Evolutionary conservation across 148 eudicot species (phyloP).

Genomic region (Fagopyrum tataricum): DNA sequence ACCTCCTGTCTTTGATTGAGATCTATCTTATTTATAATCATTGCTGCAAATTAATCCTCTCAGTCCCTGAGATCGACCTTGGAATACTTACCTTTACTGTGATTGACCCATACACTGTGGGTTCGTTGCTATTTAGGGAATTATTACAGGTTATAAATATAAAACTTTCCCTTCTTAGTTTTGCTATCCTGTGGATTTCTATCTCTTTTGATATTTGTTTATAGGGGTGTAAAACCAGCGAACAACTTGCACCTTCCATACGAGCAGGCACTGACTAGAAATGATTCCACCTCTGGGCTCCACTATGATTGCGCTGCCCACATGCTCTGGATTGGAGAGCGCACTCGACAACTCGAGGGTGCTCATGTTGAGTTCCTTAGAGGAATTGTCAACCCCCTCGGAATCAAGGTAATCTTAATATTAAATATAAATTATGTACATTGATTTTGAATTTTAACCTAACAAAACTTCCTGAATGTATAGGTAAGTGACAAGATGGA

Average conservation of each 20-base stretch:
- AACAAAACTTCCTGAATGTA: background rate
- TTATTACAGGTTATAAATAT: too few species aligned
- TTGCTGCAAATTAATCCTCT: too few species aligned
- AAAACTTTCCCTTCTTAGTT: too few species aligned
- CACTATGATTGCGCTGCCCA: constrained; percentile 21
- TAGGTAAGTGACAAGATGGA: constrained; percentile 16
- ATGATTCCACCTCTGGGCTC: constrained; percentile 21
- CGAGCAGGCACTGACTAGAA: constrained; percentile 21
- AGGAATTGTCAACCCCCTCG: constrained; percentile 17
- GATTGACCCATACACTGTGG: too few species aligned
- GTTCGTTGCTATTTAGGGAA: too few species aligned
- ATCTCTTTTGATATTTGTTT: too few species aligned
- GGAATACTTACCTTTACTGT: too few species aligned
- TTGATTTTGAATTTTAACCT: background rate
- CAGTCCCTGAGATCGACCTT: too few species aligned
- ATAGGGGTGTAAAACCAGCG: too few species aligned
- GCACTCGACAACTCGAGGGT: constrained; percentile 19
- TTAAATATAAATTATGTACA: background rate
- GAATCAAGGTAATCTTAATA: constrained; percentile 11
- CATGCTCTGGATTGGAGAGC: constrained; percentile 19
- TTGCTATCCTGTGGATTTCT: too few species aligned
- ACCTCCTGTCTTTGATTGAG: too few species aligned
- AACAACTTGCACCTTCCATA: constrained; percentile 22
- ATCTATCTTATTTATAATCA: too few species aligned
- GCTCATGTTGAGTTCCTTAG: constrained; percentile 19